A percentile compares a stretch with the other conserved stretches of the same genome.
Conservation (phyloP, 257 asterid species). For the Asclepias syriaca region DNA sequence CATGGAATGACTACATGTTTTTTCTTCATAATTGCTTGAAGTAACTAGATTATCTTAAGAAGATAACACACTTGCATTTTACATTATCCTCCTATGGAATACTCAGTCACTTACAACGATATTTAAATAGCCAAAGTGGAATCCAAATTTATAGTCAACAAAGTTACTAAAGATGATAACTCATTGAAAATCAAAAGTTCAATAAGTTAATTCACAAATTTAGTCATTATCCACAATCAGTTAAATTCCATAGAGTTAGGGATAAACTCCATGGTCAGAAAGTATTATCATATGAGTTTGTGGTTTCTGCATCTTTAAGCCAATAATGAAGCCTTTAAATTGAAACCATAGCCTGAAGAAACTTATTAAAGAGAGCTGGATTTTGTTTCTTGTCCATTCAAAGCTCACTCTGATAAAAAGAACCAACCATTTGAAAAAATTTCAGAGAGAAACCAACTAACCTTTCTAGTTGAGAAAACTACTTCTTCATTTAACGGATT, state of each 20-base stretch:
- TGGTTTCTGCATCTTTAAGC: neutral
- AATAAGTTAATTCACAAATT: constrained; percentile 1
- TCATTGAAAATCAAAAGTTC: neutral
- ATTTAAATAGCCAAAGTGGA: neutral
- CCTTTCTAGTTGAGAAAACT: constrained; percentile 55
- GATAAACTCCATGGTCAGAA: neutral
- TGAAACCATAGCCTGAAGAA: neutral
- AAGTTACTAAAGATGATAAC: neutral
- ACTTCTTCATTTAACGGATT: constrained; percentile 58
- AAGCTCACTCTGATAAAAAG: neutral
- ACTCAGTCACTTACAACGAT: too few relatives aligned
- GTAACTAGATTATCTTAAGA: neutral
- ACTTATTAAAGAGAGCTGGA: neutral
- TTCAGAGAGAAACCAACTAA: constrained; percentile 20
- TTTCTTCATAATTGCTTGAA: neutral
- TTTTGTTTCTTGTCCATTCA: neutral
- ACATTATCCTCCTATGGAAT: neutral
- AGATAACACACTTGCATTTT: neutral
- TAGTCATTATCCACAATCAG: neutral
- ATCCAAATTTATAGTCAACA: neutral
- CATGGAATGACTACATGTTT: neutral
- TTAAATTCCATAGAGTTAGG: neutral
- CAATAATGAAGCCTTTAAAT: too few relatives aligned
- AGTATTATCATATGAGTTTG: neutral
- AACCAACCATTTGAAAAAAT: neutral